Evolutionary conservation across 2,329 filamentous ascomycete species (phyloP), one percentile per base, ranked within the genome.

Genomic region (Trichoderma hamatum): DNA sequence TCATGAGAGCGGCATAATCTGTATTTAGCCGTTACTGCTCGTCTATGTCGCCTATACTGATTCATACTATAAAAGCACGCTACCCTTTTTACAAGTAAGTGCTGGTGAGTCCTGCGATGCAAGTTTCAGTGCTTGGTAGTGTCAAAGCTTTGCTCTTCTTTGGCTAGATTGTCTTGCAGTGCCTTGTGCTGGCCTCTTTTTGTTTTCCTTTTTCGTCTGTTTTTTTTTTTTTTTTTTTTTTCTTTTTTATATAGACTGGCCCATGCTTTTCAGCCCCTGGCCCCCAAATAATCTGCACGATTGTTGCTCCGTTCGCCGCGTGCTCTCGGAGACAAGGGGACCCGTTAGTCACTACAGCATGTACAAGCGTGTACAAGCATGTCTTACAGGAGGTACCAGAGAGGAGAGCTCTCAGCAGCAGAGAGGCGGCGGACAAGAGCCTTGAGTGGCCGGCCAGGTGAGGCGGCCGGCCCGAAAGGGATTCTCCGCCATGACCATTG

Each of bases 401-500:
- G n/a, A n/a, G n/a, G n/a, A 30, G 43, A 49, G 46, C 19, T 24
- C 10, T 9, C 19, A 19, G 39, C 39, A 43, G 16, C 36, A 16
- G 30, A 58, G 34, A 61, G 32, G 46, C 36, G 36, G 64, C 56
- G 51, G 51, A 64, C 67, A 32, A 36, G 51, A 60, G 34, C 36
- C 13, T 46, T 36, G 46, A 26, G 26, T 58, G 36, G 60, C 49
- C 51, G 59, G 60, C 49, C 51, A 61, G 59, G 54, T 65, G 54
- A 65, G 55, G 63, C 68, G 68, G 68, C 59, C 62, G 68, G 68
- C 68, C 68, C 68, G 68, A 69, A 69, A 69, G 55, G 68, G 55
- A 46, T 66, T 60, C 36, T 59, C 54, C 56, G 26, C 63, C 34
- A 66, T 66, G 52, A 52, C 63, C 28, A 28, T 26, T 28, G 63